Base-by-base conservation (phyloP, 805 yeast species). In the Starmerella cellae region DNA sequence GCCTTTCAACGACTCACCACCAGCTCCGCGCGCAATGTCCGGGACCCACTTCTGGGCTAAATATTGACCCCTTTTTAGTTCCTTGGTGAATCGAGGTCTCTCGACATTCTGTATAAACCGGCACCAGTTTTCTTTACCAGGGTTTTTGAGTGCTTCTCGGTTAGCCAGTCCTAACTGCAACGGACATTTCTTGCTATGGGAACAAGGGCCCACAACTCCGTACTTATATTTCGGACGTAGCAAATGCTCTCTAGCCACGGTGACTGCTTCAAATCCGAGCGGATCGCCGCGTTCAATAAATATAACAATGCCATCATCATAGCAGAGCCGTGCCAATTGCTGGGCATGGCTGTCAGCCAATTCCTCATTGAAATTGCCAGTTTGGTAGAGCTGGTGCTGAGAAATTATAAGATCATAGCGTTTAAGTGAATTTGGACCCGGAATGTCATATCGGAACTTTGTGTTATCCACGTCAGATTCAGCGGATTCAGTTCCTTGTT, bases 221-320 rank as follows among this genome's bases (percentile, higher is more conserved):
- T 49, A 32, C 4, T 34, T 33, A 16, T 27, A 35, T n/a, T 58
- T 94, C 0, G 96, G 95, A 51, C 97, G 74, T n/a, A 88, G 64
- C 72, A 84, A 74, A 3, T 83, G 63, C 58, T 88, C 95, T 55
- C 98, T 69, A 4, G 96, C 95, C 41, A 95, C 68, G 0, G 95
- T 93, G 44, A 85, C 71, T 2, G 75, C 68, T 60, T 91, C 98
- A 56, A 83, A 83, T 0, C 97, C 97, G 26, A 77, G 56, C 0
- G 96, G 83, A 43, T 80, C 82, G 2, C 98, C 98, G 48, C 95
- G 68, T 62, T 91, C 97, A 2, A 87, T 63, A 2, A 91, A 58
- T 1, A 85, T 77, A 11, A 88, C 60, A 45, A 77, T 77, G 0
- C 97, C 98, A 10, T 74, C 73, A 0, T 95, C 95, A 14, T 74